A percentile compares a stretch with the other conserved stretches of the same genome.
phyloP scores from a whole-genome alignment of 73 alveolate species.

The Paramecium tetraurelia region DNA sequence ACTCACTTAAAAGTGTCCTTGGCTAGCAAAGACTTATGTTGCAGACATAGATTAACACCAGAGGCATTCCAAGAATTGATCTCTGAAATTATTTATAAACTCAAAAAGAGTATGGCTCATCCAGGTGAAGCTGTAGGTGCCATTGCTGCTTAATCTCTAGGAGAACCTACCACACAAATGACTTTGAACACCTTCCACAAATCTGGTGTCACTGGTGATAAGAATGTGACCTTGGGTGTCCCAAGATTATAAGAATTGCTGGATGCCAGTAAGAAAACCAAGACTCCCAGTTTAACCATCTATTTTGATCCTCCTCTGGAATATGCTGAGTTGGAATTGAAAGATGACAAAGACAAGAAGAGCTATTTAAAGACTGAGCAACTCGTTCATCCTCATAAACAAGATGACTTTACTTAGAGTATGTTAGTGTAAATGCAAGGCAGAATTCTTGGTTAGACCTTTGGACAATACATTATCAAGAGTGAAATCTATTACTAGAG shows the following conservation, averaged over 20 bases:
- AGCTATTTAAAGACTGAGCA: not conserved
- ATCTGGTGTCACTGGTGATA: conserved; percentile 64
- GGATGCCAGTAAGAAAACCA: conserved; percentile 57
- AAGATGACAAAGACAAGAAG: conserved; percentile 20
- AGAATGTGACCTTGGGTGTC: conserved; percentile 62
- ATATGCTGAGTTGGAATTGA: conserved; percentile 45
- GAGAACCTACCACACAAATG: conserved; percentile 66
- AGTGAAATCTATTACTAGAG: conserved; percentile 24
- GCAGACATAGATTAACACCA: conserved; percentile 51
- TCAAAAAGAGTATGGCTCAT: conserved; percentile 57
- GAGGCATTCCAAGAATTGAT: conserved; percentile 51
- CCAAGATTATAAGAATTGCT: conserved; percentile 63
- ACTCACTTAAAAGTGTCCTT: conserved; percentile 40
- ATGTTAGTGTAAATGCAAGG: conserved; percentile 45
- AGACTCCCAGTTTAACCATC: conserved; percentile 52
- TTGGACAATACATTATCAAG: conserved; percentile 22
- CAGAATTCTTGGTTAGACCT: conserved; percentile 3
- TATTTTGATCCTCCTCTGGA: conserved; percentile 57
- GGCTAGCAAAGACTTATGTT: conserved; percentile 47
- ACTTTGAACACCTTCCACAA: conserved; percentile 60
- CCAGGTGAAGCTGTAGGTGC: conserved; percentile 68
- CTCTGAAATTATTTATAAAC: conserved; percentile 44
- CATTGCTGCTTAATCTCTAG: conserved; percentile 61
- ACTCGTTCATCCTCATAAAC: not conserved
- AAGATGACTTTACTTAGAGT: conserved; percentile 24